Percentiles rank a stretch among this genome's conserved stretches.
phyloP scores from a whole-genome alignment of 2,329 filamentous ascomycete genomes.

The Beauveria sp. region DNA sequence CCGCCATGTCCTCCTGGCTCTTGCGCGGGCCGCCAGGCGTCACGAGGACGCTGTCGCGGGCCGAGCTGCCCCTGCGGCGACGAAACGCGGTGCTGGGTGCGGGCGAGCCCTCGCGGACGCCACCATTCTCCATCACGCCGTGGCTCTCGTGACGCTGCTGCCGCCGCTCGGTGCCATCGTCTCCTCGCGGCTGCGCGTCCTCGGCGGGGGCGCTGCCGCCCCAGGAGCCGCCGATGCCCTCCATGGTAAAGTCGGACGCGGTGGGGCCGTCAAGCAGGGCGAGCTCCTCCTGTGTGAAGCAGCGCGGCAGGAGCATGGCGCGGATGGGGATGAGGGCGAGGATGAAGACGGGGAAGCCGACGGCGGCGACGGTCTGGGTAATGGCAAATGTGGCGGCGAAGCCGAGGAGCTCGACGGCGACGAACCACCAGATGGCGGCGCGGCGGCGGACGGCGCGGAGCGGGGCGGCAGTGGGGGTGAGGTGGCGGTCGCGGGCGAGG shows the following conservation, averaged over 20 bases:
- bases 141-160: not conserved
- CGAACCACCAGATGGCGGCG: constrained; percentile 62
- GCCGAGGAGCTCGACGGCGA: constrained; percentile 57
- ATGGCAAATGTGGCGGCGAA: constrained; percentile 77
- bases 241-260: constrained; percentile 68
- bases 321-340: constrained; percentile 60
- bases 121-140: not conserved
- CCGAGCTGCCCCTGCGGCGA: constrained; percentile 8
- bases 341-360: constrained; percentile 73
- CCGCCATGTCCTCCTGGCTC: constrained; percentile 28
- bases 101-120: not conserved
- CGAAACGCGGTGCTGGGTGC: not conserved
- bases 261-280: constrained; percentile 62
- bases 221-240: constrained; percentile 61
- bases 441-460: constrained; percentile 55
- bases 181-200: constrained; percentile 14
- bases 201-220: constrained; percentile 29
- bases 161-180: constrained; percentile 7
- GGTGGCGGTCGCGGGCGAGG: constrained; percentile 52
- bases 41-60: constrained; percentile 20
- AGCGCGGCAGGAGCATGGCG: constrained; percentile 53
- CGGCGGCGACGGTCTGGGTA: constrained; percentile 74
- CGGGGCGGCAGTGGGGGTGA: constrained; percentile 55
- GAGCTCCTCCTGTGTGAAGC: constrained; percentile 55
- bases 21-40: constrained; percentile 21